phyloP scores from a whole-genome alignment of 106 monocot genomes.

The Dendrobium huoshanense region DNA sequence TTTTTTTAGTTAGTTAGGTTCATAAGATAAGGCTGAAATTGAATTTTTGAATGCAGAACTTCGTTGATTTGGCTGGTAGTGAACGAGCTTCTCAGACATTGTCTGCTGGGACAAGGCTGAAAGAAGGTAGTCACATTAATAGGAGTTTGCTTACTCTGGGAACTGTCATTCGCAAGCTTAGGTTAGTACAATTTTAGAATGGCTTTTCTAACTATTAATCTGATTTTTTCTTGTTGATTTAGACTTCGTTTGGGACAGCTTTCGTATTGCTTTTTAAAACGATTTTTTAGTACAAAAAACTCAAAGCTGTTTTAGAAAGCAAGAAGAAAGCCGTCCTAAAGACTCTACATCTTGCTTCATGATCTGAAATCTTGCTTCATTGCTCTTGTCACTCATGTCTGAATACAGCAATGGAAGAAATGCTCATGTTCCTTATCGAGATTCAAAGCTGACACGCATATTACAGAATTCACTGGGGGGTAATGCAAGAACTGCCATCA shows the following conservation, averaged over 20 bases:
- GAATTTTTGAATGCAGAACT: slow-evolving; percentile 36
- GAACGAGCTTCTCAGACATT: slow-evolving; percentile 65
- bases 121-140: slow-evolving; percentile 80
- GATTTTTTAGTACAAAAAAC: no score
- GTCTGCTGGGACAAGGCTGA: slow-evolving; percentile 55
- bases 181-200: slow-evolving; percentile 17
- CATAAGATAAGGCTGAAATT: background rate
- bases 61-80: slow-evolving; percentile 78
- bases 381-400: background rate
- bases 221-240: background rate
- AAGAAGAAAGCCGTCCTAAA: no score
- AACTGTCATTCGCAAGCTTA: slow-evolving; percentile 71
- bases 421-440: slow-evolving; percentile 64
- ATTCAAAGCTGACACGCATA: slow-evolving; percentile 79
- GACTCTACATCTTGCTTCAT: no score
- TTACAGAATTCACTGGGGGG: slow-evolving; percentile 59
- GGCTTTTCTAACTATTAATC: background rate
- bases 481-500: slow-evolving; percentile 67
- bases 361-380: background rate
- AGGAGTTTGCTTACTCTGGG: slow-evolving; percentile 67
- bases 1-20: background rate
- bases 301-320: no score
- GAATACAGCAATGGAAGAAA: slow-evolving; percentile 54
- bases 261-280: no score
- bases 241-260: background rate